These are phyloP conservation scores for Staphylotrichum tortipilum DNA, from an alignment of 495 filamentous ascomycete genomes.

Conservation along the genomic window DNA sequence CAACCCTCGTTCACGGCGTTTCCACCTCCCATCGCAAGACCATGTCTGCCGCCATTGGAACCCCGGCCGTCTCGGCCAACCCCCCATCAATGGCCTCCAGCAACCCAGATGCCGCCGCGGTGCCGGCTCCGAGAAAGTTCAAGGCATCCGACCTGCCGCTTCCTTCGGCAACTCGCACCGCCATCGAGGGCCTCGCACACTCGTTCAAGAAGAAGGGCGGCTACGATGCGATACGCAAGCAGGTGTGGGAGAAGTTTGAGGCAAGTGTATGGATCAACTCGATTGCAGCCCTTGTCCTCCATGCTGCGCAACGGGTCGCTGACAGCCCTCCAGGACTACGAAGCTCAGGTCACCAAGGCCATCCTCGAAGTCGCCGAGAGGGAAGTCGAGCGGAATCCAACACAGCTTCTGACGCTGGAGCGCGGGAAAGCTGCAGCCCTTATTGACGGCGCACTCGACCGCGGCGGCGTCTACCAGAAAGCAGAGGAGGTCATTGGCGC, in stretches of 20 bases:
- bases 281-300: background rate
- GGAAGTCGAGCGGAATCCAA: conserved; percentile 74
- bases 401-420: conserved; percentile 62
- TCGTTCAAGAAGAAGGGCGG: conserved; percentile 87
- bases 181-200: conserved; percentile 70
- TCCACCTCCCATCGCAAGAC: background rate
- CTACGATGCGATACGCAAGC: conserved; percentile 76
- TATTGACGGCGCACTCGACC: conserved; percentile 79
- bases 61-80: too few relatives aligned
- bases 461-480: conserved; percentile 69
- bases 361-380: conserved; percentile 65
- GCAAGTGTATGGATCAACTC: conserved; percentile 51
- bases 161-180: conserved; percentile 56
- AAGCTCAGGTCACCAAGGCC: conserved; percentile 53
- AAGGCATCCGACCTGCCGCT: conserved; percentile 80
- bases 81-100: background rate
- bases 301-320: conserved; percentile 4
- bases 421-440: conserved; percentile 71
- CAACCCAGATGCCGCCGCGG: background rate
- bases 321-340: conserved; percentile 47
- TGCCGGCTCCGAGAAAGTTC: conserved; percentile 47
- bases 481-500: conserved; percentile 58
- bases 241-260: conserved; percentile 71
- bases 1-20: too few relatives aligned
- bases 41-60: conserved; percentile 13